Evolutionary conservation across 148 eudicot genomes (phyloP).

Genomic region (Nepenthes gracilis): DNA sequence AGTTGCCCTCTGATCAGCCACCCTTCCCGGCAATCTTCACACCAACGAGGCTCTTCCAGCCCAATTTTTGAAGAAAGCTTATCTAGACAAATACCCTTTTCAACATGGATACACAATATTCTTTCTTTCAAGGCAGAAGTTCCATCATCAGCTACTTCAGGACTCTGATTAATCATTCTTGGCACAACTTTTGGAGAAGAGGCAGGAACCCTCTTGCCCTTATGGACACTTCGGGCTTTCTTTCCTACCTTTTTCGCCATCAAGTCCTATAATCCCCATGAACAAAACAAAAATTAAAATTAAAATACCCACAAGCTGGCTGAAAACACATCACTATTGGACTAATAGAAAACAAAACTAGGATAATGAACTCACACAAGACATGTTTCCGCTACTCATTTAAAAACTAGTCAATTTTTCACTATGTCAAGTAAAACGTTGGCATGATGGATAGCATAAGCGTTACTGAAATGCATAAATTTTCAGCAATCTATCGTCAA

Average conservation of each 20-base stretch:
- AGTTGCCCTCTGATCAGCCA: constrained; percentile 36
- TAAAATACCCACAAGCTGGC: too few relatives aligned
- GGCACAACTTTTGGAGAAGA: constrained; percentile 19
- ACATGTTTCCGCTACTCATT: too few relatives aligned
- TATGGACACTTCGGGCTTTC: constrained; percentile 28
- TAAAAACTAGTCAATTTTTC: too few relatives aligned
- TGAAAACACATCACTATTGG: too few relatives aligned
- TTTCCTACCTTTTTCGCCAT: constrained; percentile 59
- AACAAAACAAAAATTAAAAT: constrained; percentile 3
- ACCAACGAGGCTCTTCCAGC: constrained; percentile 32
- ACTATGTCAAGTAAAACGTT: too few relatives aligned
- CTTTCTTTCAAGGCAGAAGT: constrained; percentile 32
- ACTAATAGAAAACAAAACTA: too few relatives aligned
- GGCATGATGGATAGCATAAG: too few relatives aligned
- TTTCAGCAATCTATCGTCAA: too few relatives aligned
- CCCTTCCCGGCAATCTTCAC: constrained; percentile 77
- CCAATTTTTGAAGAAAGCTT: constrained; percentile 39
- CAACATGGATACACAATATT: constrained; percentile 57
- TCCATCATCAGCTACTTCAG: constrained; percentile 20
- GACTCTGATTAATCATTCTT: constrained; percentile 11
- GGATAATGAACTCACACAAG: too few relatives aligned
- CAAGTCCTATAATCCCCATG: constrained; percentile 12
- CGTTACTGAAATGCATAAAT: too few relatives aligned
- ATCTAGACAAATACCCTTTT: constrained; percentile 45
- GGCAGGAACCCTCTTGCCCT: constrained; percentile 34